phyloP scores from a whole-genome alignment of 352 stramenopile species.

The Peronospora farinosa region DNA sequence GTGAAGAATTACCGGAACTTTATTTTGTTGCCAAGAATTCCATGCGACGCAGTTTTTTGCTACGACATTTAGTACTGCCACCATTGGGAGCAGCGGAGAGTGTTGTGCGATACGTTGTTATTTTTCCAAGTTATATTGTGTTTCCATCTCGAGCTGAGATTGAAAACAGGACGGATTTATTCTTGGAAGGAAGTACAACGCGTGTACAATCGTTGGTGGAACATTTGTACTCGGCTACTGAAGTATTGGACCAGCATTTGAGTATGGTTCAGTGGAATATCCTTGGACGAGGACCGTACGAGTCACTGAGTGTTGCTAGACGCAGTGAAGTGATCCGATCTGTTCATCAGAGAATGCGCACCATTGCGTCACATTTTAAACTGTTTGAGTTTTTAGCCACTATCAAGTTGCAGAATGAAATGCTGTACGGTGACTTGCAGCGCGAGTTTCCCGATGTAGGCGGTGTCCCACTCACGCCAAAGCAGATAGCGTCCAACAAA shows the following conservation, averaged over 20 bases:
- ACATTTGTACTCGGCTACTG: constrained; percentile 77
- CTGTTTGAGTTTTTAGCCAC: constrained; percentile 80
- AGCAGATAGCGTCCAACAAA: constrained; percentile 41
- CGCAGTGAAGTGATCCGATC: constrained; percentile 62
- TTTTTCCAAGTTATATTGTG: constrained; percentile 67
- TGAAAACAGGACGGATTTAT: constrained; percentile 65
- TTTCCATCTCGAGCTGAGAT: constrained; percentile 77
- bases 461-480: constrained; percentile 39
- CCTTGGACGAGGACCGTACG: constrained; percentile 66
- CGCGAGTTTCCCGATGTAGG: constrained; percentile 41
- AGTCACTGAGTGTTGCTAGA: constrained; percentile 54
- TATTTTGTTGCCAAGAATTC: constrained; percentile 83
- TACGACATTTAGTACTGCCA: constrained; percentile 63
- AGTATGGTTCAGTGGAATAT: constrained; percentile 88
- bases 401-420: constrained; percentile 82
- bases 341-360: constrained; percentile 62
- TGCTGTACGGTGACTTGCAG: constrained; percentile 67
- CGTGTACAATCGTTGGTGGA: constrained; percentile 70
- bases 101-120: constrained; percentile 66
- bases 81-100: constrained; percentile 59
- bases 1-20: constrained; percentile 74
- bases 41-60: constrained; percentile 58
- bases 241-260: constrained; percentile 76
- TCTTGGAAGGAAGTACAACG: constrained; percentile 66
- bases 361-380: constrained; percentile 71